A percentile compares a stretch with the other conserved stretches of the same genome.
Conservation (phyloP, 495 filamentous ascomycete genomes). For the Chaetomidium leptoderma region DNA sequence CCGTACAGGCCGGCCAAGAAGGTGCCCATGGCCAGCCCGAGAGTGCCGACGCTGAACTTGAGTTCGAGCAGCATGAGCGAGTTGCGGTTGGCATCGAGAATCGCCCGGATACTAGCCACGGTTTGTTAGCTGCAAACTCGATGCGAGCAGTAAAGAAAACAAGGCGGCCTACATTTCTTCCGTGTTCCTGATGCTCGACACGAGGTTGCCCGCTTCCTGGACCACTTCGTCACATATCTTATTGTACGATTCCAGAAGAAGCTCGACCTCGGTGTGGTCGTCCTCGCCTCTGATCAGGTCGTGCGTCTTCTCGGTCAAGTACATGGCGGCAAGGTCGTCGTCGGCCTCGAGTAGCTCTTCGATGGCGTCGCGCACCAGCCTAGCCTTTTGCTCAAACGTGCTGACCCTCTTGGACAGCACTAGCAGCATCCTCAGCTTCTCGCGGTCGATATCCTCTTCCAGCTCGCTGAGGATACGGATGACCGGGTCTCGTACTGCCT, state of each 20-base stretch:
- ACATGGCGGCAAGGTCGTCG: conserved; percentile 93
- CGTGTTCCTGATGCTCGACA: conserved; percentile 94
- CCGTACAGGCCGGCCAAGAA: conserved; percentile 96
- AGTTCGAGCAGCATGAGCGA: conserved; percentile 96
- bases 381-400: conserved; percentile 95
- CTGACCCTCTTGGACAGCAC: conserved; percentile 93
- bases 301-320: conserved; percentile 76
- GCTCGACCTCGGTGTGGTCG: conserved; percentile 94
- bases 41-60: conserved; percentile 91
- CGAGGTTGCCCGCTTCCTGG: conserved; percentile 84
- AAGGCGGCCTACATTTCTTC: conserved; percentile 80
- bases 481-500: conserved; percentile 85
- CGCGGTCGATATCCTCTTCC: conserved; percentile 94
- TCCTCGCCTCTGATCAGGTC: conserved; percentile 72
- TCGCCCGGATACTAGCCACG: conserved; percentile 76
- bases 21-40: conserved; percentile 86
- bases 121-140: conserved; percentile 1
- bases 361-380: conserved; percentile 88
- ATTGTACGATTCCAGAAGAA: conserved; percentile 94
- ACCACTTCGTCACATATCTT: conserved; percentile 98
- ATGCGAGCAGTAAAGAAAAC: conserved; percentile 22
- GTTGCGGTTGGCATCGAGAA: conserved; percentile 97
- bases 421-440: conserved; percentile 83
- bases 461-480: conserved; percentile 81
- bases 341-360: conserved; percentile 97